Base-by-base conservation (phyloP, 371 early-diverging fungal genomes). In the Encephalitozoon intestinalis region DNA sequence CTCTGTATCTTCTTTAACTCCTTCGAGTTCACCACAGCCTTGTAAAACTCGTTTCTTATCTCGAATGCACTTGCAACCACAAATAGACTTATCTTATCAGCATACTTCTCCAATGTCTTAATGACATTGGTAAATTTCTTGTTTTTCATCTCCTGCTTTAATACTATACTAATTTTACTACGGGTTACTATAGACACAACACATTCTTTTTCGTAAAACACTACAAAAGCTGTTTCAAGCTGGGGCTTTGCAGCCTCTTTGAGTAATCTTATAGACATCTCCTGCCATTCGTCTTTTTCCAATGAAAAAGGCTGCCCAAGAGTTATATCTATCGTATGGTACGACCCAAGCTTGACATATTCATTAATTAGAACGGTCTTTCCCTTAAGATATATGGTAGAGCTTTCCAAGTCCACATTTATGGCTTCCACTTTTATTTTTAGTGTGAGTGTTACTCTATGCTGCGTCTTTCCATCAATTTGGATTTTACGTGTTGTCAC, bases 301-400 rank as follows among this genome's bases (percentile, higher is more conserved):
- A 74, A 23, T 12, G n/a, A 63, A 80, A 85, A 77, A 63, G 73
- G 75, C 21, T 85, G 69, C 18, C 74, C 66, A 12, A 79, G 50
- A 12, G 49, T 66, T 25, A 85, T 67, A 9, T 83, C 76, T 67
- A 85, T 26, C 18, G 82, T 81, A 50, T 85, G 85, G 67, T 80
- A 83, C 4, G 73, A 28, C 28, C 83, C 83, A 25, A 79, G 23
- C 64, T 74, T 78, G 11, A 83, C 81, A 73, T 82, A 40, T 44
- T 85, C 80, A 52, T 82, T 75, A 50, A 82, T 81, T 31, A 63
- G 54, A 12, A 70, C 44, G 5, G 75, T 78, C 64, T 76, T 82
- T 26, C 85, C 85, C 46, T 83, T 83, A 5, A 83, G 30, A 63
- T 79, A 81, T 3, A 85, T 50, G 49, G 81, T 77, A 4, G 76